These are phyloP conservation scores for Phytophthora cryptogea DNA, from an alignment of 352 stramenopile genomes.

Conservation along the genomic window DNA sequence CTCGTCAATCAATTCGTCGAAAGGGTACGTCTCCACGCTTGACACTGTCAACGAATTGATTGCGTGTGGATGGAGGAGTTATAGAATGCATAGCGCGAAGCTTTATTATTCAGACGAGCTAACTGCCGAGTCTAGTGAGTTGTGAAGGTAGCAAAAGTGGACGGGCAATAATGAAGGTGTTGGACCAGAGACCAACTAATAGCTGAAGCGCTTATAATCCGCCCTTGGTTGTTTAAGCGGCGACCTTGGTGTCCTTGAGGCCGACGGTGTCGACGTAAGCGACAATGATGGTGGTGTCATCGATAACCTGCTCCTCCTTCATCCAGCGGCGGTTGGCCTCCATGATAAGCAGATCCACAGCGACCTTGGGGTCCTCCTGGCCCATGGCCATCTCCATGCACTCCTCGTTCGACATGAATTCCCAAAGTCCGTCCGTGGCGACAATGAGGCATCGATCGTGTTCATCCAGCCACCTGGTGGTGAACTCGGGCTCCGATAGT, in stretches of 20 bases:
- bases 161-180: background rate
- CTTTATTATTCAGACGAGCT: constrained; percentile 10
- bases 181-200: background rate
- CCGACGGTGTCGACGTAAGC: constrained; percentile 89
- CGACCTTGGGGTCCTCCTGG: constrained; percentile 78
- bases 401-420: constrained; percentile 98
- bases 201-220: constrained; percentile 16
- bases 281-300: constrained; percentile 99
- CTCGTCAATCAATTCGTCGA: background rate
- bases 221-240: constrained; percentile 10
- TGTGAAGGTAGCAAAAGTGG: constrained; percentile 25
- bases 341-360: constrained; percentile 94
- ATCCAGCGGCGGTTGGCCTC: constrained; percentile 98
- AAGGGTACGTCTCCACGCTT: background rate
- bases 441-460: constrained; percentile 95
- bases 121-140: background rate
- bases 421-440: constrained; percentile 98
- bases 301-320: constrained; percentile 98
- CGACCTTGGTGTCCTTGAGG: constrained; percentile 11
- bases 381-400: constrained; percentile 87
- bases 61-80: background rate
- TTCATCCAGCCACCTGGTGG: constrained; percentile 77
- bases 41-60: background rate
- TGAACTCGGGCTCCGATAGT: constrained; percentile 96
- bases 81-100: background rate